Base-by-base conservation (phyloP, 305 asterid species). In the Coffea humblotiana region DNA sequence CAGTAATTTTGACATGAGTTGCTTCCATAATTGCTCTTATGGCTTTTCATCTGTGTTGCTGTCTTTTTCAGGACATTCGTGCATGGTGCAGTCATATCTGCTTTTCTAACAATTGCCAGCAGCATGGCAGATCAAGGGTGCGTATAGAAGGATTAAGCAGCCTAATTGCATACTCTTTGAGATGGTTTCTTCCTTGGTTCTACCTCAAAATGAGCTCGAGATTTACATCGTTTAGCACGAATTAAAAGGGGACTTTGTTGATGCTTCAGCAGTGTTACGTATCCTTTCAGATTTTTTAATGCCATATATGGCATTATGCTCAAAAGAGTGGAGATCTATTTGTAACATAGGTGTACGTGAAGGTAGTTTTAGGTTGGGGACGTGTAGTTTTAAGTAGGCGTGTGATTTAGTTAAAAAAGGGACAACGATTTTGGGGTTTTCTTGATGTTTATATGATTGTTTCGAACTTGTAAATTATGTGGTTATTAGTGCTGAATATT, bases 41-140 rank as follows among this genome's bases (percentile, higher is more conserved):
- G 2, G 13, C 21, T 37, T 21, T 6, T 51, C 19, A 7, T 63
- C 45, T 49, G 47, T 16, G 64, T 37, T 75, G 6, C 61, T 72
- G 13, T 21, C 67, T 61, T 66, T 15, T 84, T 82, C 91, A 96
- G 99, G 87, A 88, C 92, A 13, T 84, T 96, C 97, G 95, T 90
- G 78, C 97, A 94, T 80, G 98, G 99, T 73, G 97, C 99, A 14
- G 90, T 86, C 77, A 94, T 96, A 64, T 89, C 97, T 25, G 93
- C 98, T 54, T 96, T 96, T 87, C 87, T 94, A 43, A 90, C 98
- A 21, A 90, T 96, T 48, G 97, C 98, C 35, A 87, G 84, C 74
- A 87, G 97, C 66, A 96, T 96, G 98, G 90, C 92, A 27, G 98
- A 94, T 85, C 99, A 96, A 87, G 99, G 99, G 60, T 96, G 99